Base-by-base conservation (phyloP, 2,329 filamentous ascomycete genomes). In the Cladophialophora exuberans region DNA sequence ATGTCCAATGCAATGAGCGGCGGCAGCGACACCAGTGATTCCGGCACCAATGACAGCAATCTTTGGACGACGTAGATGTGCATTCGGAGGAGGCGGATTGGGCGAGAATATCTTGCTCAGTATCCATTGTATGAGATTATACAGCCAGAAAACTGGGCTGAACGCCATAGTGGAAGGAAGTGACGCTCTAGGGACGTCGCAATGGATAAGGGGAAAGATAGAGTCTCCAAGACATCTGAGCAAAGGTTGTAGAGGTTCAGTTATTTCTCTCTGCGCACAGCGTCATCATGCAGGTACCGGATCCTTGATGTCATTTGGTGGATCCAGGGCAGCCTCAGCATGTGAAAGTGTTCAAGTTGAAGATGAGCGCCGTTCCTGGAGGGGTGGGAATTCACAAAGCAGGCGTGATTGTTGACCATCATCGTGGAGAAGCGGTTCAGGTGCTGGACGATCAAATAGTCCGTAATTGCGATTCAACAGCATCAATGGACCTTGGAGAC, bases 1-100 rank as follows among this genome's bases (percentile, higher is more conserved):
- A 82, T 94, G 88, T 1, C 90, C 90, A 30, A 92, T 83, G 66
- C 88, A 91, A 69, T 95, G 90, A 1, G 88, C 84, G 0, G 90
- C 90, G 6, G 89, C 84, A 1, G 89, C 89, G 2, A 94, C 84
- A 33, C 83, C 82, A 3, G 90, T 94, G 51, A 95, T 77, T 1
- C 87, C 86, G 23, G 86, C 84, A 2, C 87, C 86, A 61, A 90
- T 84, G 26, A 89, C 76, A 2, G 86, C 87, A 52, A 90, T 78
- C 56, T 80, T 85, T 11, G 89, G 86, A 23, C 85, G 76, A 10
- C 74, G 73, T n/a, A 88, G 73, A 5, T 76, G 74, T 0, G 76
- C 71, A 57, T 79, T 75, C 0, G 84, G 81, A 2, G 80, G 77
- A 0, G 89, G 89, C 3, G 89, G 85, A 4, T 73, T 77, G 0